phyloP scores from a whole-genome alignment of 768 basidiomycete species.

The Mycena alexandri region DNA sequence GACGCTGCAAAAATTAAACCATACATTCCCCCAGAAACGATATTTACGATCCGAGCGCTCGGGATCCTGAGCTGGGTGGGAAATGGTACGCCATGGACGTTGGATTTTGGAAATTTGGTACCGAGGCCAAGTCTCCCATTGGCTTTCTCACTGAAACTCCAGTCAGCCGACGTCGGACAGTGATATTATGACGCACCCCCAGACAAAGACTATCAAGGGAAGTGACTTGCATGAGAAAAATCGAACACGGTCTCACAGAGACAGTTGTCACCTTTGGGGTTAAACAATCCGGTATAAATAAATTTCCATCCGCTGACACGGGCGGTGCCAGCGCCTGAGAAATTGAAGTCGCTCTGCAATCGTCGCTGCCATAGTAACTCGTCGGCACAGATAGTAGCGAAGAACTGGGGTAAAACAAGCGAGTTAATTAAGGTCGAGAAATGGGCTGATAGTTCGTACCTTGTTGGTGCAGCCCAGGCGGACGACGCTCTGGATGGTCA shows the following conservation, averaged over 20 bases:
- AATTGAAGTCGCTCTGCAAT: constrained; percentile 81
- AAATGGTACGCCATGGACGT: constrained; percentile 62
- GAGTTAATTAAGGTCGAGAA: background rate
- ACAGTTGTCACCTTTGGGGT: constrained; percentile 69
- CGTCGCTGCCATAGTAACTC: constrained; percentile 86
- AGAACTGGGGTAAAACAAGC: constrained; percentile 53
- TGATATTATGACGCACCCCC: constrained; percentile 55
- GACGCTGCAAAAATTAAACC: background rate
- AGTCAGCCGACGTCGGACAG: constrained; percentile 13
- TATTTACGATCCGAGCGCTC: constrained; percentile 72
- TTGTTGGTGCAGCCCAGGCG: constrained; percentile 72
- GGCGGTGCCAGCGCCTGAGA: constrained; percentile 77
- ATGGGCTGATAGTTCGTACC: constrained; percentile 41
- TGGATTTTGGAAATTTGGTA: constrained; percentile 48
- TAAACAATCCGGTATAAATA: constrained; percentile 78
- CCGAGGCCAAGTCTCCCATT: constrained; percentile 75
- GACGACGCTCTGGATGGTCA: constrained; percentile 68
- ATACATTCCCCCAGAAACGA: constrained; percentile 88
- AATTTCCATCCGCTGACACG: constrained; percentile 83
- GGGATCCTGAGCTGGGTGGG: constrained; percentile 75
- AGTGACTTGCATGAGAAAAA: constrained; percentile 8
- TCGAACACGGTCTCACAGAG: constrained; percentile 11
- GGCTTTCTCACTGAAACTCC: constrained; percentile 62
- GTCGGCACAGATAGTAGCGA: constrained; percentile 72
- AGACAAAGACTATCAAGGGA: constrained; percentile 58